Evolutionary conservation across 139 green algal species (phyloP).

Genomic region (Edaphochlamys debaryana): DNA sequence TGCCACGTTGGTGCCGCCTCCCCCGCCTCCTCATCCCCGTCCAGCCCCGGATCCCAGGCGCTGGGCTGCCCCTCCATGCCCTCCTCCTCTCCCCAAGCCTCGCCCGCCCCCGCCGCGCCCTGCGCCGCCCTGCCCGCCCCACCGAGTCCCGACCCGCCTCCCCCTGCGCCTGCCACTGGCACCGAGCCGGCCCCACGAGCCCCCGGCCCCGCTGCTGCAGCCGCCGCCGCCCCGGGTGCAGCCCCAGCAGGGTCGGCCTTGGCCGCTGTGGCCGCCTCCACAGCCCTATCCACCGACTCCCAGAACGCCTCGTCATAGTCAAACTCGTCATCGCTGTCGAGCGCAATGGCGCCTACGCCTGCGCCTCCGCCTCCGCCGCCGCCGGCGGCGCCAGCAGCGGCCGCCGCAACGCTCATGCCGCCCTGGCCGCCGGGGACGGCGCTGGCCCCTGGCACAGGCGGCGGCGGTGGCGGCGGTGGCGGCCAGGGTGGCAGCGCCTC

Average conservation of each 20-base stretch:
- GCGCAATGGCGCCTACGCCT: too few relatives aligned
- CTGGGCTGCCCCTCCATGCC: too few relatives aligned
- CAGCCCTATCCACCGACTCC: neutral
- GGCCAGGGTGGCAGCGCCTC: constrained; percentile 24
- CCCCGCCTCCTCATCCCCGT: too few relatives aligned
- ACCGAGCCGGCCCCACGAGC: too few relatives aligned
- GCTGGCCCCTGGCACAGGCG: neutral
- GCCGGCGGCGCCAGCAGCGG: neutral
- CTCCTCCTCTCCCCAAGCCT: too few relatives aligned
- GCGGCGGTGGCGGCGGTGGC: neutral
- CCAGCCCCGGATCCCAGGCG: too few relatives aligned
- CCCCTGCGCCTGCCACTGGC: too few relatives aligned
- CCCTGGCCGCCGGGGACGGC: neutral
- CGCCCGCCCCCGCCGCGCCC: too few relatives aligned
- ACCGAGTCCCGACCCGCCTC: too few relatives aligned
- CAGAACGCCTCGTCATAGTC: constrained; percentile 27
- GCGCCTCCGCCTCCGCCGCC: neutral
- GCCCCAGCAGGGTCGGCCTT: neutral
- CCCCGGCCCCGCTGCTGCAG: neutral
- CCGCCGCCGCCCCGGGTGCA: neutral
- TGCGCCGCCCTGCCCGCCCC: too few relatives aligned
- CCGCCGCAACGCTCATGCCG: neutral
- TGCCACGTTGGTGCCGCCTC: too few relatives aligned
- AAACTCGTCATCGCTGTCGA: constrained; percentile 11
- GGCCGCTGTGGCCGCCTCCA: neutral